Conservation (phyloP, 2,329 filamentous ascomycete species). For the Lasiodiplodia citricola region DNA sequence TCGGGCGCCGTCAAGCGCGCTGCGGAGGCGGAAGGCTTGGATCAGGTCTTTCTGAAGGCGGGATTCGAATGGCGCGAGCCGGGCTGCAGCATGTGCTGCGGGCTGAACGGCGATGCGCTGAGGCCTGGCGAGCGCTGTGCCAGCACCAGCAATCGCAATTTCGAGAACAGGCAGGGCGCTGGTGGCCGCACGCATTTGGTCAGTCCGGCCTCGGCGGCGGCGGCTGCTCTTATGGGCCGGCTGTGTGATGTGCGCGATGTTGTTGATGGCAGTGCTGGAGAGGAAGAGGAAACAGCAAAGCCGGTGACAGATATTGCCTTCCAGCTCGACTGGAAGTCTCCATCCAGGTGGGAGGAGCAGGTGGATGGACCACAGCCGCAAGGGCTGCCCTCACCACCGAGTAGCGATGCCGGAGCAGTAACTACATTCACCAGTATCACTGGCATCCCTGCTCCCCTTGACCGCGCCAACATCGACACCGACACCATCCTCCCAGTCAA, state of each 20-base stretch:
- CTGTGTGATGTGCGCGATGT: constrained; percentile 89
- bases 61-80: constrained; percentile 99
- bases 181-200: constrained; percentile 91
- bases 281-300: constrained; percentile 58
- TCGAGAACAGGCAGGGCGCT: constrained; percentile 94
- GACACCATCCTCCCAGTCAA: constrained; percentile 99
- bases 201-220: constrained; percentile 96
- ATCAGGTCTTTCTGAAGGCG: constrained; percentile 88
- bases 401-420: constrained; percentile 62
- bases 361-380: constrained; percentile 67
- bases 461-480: constrained; percentile 93
- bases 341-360: constrained; percentile 66
- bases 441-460: constrained; percentile 85
- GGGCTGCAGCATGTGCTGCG: constrained; percentile 97
- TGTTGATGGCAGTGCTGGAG: constrained; percentile 54
- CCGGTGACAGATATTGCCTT: constrained; percentile 63
- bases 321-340: constrained; percentile 66
- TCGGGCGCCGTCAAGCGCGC: constrained; percentile 92
- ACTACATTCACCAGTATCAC: constrained; percentile 83
- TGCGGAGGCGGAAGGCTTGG: constrained; percentile 88
- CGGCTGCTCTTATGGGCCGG: constrained; percentile 86
- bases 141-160: constrained; percentile 95
- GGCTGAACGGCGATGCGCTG: constrained; percentile 98
- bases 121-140: constrained; percentile 91
- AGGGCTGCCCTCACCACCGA: constrained; percentile 49